Evolutionary conservation across 805 yeast genomes (phyloP).

Genomic region (Wickerhamiella sorbophila): DNA sequence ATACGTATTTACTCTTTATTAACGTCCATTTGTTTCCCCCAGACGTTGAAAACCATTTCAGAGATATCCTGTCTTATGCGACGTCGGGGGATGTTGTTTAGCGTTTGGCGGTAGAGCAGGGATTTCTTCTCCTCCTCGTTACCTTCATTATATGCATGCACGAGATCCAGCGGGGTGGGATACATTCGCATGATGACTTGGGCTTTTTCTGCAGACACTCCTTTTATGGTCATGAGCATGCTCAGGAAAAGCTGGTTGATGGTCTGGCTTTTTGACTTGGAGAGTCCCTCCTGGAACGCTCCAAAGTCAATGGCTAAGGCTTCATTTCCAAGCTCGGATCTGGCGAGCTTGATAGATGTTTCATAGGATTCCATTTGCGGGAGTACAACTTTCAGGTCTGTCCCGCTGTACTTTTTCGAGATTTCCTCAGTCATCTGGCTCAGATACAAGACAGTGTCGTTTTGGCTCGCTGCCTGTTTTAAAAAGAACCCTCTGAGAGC

Average conservation of each 20-base stretch:
- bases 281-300: constrained; percentile 51
- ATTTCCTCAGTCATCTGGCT: constrained; percentile 36
- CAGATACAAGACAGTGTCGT: constrained; percentile 55
- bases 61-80: constrained; percentile 40
- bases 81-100: constrained; percentile 35
- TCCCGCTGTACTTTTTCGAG: constrained; percentile 26
- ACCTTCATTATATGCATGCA: constrained; percentile 31
- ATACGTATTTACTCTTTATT: background rate
- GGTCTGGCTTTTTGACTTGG: constrained; percentile 56
- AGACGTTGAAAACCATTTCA: constrained; percentile 37
- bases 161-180: constrained; percentile 53
- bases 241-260: constrained; percentile 60
- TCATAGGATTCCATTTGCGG: constrained; percentile 36
- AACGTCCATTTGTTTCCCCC: too few species aligned
- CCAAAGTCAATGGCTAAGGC: constrained; percentile 25
- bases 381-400: constrained; percentile 30
- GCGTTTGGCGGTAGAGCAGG: constrained; percentile 25
- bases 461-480: constrained; percentile 53
- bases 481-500: constrained; percentile 53
- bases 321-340: constrained; percentile 27
- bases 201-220: constrained; percentile 79
- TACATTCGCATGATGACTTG: constrained; percentile 52
- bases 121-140: constrained; percentile 25
- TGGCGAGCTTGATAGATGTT: constrained; percentile 27
- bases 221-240: constrained; percentile 67